These are phyloP conservation scores for Pseudozyma thailandica DNA, from an alignment of 1,284 basidiomycete genomes.

Conservation along the genomic window DNA sequence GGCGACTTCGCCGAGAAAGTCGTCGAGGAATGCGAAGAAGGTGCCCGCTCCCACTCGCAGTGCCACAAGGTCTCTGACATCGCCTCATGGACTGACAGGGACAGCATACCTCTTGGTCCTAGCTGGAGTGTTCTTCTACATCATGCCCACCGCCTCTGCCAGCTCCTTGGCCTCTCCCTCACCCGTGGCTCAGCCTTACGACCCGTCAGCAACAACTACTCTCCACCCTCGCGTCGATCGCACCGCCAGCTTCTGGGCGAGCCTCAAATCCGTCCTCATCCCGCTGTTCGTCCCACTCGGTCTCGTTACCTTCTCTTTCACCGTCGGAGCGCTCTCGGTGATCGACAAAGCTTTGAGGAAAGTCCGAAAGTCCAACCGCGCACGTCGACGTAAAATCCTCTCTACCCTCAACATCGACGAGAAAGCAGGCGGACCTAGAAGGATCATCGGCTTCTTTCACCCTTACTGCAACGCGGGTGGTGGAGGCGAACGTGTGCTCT, in stretches of 20 bases:
- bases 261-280: constrained; percentile 10
- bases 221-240: not conserved
- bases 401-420: constrained; percentile 25
- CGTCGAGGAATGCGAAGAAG: not conserved
- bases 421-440: constrained; percentile 7
- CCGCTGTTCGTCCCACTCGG: constrained; percentile 24
- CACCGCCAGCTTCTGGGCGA: constrained; percentile 5
- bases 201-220: no score
- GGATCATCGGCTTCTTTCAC: constrained; percentile 82
- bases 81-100: constrained; percentile 15
- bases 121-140: constrained; percentile 18
- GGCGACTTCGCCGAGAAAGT: not conserved
- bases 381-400: constrained; percentile 31
- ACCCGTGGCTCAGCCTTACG: no score
- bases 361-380: constrained; percentile 20
- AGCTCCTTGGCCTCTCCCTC: not conserved
- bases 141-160: constrained; percentile 16
- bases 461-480: constrained; percentile 98
- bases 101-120: constrained; percentile 28
- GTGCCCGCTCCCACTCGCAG: constrained; percentile 1
- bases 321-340: constrained; percentile 32
- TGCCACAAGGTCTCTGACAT: not conserved
- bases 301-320: constrained; percentile 28
- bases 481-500: constrained; percentile 94
- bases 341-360: constrained; percentile 28